phyloP scores from a whole-genome alignment of 257 asterid genomes.

The Solanum raphanifolium region DNA sequence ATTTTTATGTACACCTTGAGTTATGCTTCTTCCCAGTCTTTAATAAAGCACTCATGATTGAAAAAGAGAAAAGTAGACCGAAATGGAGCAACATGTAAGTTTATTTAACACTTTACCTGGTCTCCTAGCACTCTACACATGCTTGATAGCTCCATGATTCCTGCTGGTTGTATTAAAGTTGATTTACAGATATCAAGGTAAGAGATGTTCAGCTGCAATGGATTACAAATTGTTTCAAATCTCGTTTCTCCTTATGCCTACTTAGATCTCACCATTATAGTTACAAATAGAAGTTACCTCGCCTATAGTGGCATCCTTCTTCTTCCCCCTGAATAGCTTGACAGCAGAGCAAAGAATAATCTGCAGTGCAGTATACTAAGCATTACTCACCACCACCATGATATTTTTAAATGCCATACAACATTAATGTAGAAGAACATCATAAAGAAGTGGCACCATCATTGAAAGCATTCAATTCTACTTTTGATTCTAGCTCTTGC shows the following conservation, averaged over 20 bases:
- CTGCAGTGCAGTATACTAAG: constrained; percentile 27
- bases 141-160: constrained; percentile 69
- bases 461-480: neutral
- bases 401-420: neutral
- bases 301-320: constrained; percentile 78
- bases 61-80: neutral
- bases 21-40: neutral
- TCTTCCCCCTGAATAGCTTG: constrained; percentile 73
- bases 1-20: neutral
- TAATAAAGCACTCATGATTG: neutral
- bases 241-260: neutral
- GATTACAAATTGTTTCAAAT: neutral
- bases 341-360: constrained; percentile 92
- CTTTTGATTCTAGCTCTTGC: neutral
- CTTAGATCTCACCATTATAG: neutral
- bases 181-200: constrained; percentile 75
- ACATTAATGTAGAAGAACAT: neutral
- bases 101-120: constrained; percentile 44
- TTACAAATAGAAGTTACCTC: constrained; percentile 43
- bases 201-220: constrained; percentile 59
- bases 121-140: constrained; percentile 89
- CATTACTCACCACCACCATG: neutral
- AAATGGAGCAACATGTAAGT: neutral
- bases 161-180: constrained; percentile 67
- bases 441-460: neutral